A percentile compares a stretch with the other conserved stretches of the same genome.
These are phyloP conservation scores for Asclepias syriaca DNA, from an alignment of 257 asterid species.

Conservation along the genomic window DNA sequence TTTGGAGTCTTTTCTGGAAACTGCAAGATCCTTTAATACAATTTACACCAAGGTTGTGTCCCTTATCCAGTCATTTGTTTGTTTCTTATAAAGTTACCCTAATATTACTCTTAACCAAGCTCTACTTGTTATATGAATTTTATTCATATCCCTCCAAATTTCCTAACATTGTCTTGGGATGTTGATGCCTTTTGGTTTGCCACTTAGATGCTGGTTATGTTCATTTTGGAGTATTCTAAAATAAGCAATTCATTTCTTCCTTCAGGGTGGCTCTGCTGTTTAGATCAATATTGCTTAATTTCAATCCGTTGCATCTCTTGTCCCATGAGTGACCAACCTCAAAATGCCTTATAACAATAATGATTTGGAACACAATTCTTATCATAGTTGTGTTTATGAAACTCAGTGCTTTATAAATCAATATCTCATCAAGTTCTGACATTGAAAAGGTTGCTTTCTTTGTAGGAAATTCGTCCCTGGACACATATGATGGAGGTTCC, in stretches of 20 bases:
- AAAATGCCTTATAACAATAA: neutral
- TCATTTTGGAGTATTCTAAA: neutral
- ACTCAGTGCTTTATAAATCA: neutral
- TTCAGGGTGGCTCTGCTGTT: neutral
- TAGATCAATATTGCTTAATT: neutral
- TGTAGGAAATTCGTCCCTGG: slow-evolving; percentile 98
- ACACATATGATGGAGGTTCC: slow-evolving; percentile 99
- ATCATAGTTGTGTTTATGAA: neutral
- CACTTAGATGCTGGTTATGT: neutral
- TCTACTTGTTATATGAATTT: neutral
- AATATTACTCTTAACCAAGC: neutral
- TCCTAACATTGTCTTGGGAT: neutral
- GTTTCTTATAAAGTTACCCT: neutral
- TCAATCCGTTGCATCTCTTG: neutral
- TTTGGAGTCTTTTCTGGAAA: slow-evolving; percentile 93
- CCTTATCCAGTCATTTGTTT: slow-evolving; percentile 19
- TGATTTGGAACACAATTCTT: neutral
- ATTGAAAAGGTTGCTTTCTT: slow-evolving; percentile 16
- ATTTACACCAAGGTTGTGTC: slow-evolving; percentile 82
- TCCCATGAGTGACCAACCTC: neutral
- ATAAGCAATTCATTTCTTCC: neutral
- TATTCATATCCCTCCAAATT: neutral
- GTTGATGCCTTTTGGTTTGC: neutral
- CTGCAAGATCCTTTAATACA: slow-evolving; percentile 85
- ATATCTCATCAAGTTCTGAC: neutral